Evolutionary conservation across 1,284 basidiomycete genomes (phyloP).

Genomic region (Heterobasidion irregulare): DNA sequence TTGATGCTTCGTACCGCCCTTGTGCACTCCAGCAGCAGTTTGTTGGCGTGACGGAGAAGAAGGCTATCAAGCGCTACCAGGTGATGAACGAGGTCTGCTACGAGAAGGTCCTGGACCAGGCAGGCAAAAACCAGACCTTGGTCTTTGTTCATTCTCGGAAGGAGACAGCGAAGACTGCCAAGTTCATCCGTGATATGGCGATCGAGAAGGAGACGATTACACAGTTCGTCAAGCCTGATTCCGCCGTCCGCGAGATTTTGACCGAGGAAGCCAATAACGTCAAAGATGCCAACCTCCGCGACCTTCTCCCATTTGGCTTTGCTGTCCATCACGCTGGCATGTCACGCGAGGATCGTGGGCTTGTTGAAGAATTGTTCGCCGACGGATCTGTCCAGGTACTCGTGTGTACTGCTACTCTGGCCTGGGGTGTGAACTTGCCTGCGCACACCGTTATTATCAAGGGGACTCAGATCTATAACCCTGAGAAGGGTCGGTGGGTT

Average conservation of each 20-base stretch:
- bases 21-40: constrained; percentile 96
- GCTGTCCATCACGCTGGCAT: constrained; percentile 99
- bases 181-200: constrained; percentile 90
- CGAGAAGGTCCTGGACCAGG: constrained; percentile 95
- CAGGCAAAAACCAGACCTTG: constrained; percentile 84
- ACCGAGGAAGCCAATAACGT: constrained; percentile 81
- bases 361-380: constrained; percentile 93
- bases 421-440: constrained; percentile 99
- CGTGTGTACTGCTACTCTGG: constrained; percentile 95
- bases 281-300: constrained; percentile 80
- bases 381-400: constrained; percentile 93
- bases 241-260: constrained; percentile 82
- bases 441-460: constrained; percentile 99
- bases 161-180: constrained; percentile 96
- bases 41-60: constrained; percentile 98
- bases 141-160: constrained; percentile 99
- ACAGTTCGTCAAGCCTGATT: constrained; percentile 90
- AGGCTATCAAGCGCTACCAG: constrained; percentile 97
- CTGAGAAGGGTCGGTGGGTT: constrained; percentile 96
- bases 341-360: constrained; percentile 86
- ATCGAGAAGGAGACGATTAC: constrained; percentile 96
- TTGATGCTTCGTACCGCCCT: constrained; percentile 90
- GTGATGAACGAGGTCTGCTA: constrained; percentile 99
- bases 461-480: constrained; percentile 98
- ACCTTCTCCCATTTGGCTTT: constrained; percentile 93